Evolutionary conservation across 2,329 filamentous ascomycete species (phyloP).

Genomic region (Phialophora macrospora): DNA sequence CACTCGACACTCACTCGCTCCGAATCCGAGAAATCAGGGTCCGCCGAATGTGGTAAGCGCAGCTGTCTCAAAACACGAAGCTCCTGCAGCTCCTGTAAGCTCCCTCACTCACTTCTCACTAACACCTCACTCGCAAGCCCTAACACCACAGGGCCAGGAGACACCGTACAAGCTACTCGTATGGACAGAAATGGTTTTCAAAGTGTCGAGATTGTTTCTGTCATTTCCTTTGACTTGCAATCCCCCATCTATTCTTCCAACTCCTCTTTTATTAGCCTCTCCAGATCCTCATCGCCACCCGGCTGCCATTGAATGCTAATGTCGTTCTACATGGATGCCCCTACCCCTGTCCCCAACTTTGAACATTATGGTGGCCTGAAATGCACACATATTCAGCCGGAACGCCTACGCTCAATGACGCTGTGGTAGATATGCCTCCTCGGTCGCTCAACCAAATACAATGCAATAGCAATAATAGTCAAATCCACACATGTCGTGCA

Average conservation of each 20-base stretch:
- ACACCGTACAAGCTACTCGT: background rate
- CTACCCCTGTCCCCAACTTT: background rate
- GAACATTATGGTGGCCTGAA: background rate
- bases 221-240: background rate
- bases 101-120: background rate
- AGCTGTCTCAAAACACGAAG: slow-evolving; percentile 14
- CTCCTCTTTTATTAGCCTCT: background rate
- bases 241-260: background rate
- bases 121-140: background rate
- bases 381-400: slow-evolving; percentile 7
- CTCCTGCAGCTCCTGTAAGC: slow-evolving; percentile 6
- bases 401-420: slow-evolving; percentile 30
- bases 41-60: slow-evolving; percentile 17
- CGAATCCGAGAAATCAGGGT: slow-evolving; percentile 8
- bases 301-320: background rate
- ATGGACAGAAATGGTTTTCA: background rate
- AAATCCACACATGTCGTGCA: background rate
- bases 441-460: slow-evolving; percentile 6
- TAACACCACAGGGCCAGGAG: background rate
- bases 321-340: background rate
- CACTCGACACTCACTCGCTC: slow-evolving; percentile 11
- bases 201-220: background rate
- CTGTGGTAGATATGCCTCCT: slow-evolving; percentile 6
- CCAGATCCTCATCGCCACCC: background rate
- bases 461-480: slow-evolving; percentile 7